Percentiles rank a stretch among this genome's conserved stretches.
Evolutionary conservation across 1,139 yeast genomes (phyloP).

Genomic region (Debaryomyces coudertii): DNA sequence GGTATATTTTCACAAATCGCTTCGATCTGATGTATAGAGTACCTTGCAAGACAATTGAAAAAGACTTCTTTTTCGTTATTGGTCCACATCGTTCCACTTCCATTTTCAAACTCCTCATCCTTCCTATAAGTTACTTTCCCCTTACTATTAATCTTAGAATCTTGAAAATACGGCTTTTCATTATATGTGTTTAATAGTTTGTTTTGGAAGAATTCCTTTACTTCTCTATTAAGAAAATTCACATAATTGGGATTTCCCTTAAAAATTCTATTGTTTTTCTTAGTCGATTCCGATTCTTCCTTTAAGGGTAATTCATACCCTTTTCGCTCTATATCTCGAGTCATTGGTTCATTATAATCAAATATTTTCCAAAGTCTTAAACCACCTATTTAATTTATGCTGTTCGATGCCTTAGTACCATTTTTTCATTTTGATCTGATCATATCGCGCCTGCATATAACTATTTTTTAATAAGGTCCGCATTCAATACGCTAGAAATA

Average conservation of each 20-base stretch:
- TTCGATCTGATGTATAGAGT: slow-evolving; percentile 52
- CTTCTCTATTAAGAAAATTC: slow-evolving; percentile 26
- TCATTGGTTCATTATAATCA: slow-evolving; percentile 7
- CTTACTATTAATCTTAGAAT: slow-evolving; percentile 15
- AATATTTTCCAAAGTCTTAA: background rate
- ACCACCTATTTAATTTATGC: background rate
- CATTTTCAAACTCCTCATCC: slow-evolving; percentile 4
- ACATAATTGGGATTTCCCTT: slow-evolving; percentile 28
- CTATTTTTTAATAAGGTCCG: too few species aligned
- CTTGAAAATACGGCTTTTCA: slow-evolving; percentile 10
- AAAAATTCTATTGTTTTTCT: slow-evolving; percentile 17
- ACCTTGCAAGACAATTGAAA: slow-evolving; percentile 41
- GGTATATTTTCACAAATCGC: slow-evolving; percentile 40
- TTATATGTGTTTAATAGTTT: background rate
- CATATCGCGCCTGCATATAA: background rate
- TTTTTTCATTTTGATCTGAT: slow-evolving; percentile 4
- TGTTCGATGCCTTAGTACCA: background rate
- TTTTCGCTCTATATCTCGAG: background rate
- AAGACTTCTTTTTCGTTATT: slow-evolving; percentile 25
- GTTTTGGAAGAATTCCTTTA: slow-evolving; percentile 19
- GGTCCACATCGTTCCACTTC: slow-evolving; percentile 22
- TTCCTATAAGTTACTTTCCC: slow-evolving; percentile 15
- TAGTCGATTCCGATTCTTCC: slow-evolving; percentile 6
- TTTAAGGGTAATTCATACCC: background rate
- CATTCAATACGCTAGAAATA: too few species aligned